phyloP scores from a whole-genome alignment of 2,329 filamentous ascomycete species.

The Knoxdaviesia capensis region DNA sequence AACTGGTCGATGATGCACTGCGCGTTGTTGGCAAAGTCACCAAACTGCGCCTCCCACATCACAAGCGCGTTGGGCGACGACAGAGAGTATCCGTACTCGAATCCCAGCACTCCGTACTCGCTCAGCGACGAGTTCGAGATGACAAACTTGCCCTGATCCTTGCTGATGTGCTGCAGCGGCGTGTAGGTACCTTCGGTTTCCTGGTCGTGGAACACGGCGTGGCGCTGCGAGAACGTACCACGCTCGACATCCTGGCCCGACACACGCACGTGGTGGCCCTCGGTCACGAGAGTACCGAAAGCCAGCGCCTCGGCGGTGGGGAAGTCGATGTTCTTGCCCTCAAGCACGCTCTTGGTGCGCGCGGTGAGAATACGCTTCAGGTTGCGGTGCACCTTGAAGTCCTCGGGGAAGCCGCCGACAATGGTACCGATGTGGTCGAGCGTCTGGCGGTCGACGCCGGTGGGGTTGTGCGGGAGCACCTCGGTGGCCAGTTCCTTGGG shows the following conservation, averaged over 20 bases:
- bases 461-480: conserved; percentile 78
- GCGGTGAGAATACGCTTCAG: conserved; percentile 85
- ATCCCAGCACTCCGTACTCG: conserved; percentile 59
- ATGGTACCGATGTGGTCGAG: conserved; percentile 66
- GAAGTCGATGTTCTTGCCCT: conserved; percentile 94
- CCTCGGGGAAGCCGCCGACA: conserved; percentile 62
- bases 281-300: conserved; percentile 74
- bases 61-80: conserved; percentile 93
- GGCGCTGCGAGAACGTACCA: conserved; percentile 96
- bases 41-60: conserved; percentile 99
- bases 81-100: conserved; percentile 96
- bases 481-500: conserved; percentile 94
- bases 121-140: conserved; percentile 86
- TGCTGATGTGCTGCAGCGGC: conserved; percentile 69
- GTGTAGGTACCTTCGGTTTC: conserved; percentile 86
- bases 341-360: conserved; percentile 77
- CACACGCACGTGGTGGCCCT: conserved; percentile 92
- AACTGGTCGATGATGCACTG: conserved; percentile 99
- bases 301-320: conserved; percentile 90
- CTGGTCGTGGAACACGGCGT: conserved; percentile 94
- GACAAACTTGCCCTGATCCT: conserved; percentile 87
- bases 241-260: conserved; percentile 98
- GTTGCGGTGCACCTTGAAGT: conserved; percentile 82
- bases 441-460: conserved; percentile 52
- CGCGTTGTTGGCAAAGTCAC: conserved; percentile 98